Conservation (phyloP, 768 basidiomycete genomes). For the Tricholoma furcatifolium region DNA sequence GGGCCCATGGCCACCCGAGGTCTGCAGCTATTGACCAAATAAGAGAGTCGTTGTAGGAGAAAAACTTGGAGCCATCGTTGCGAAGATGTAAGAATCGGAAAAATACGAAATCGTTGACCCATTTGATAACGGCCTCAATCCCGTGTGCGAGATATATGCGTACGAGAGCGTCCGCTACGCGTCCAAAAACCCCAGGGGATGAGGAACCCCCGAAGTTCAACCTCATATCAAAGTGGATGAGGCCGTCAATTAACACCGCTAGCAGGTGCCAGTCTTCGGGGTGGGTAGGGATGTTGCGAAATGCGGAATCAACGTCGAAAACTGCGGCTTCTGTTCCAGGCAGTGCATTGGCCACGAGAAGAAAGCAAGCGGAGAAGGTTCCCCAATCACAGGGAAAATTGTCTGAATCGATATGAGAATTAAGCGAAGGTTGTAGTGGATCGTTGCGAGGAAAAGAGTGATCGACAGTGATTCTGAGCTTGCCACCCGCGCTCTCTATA, state of each 20-base stretch:
- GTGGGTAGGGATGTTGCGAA: conserved; percentile 29
- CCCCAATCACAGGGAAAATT: conserved; percentile 25
- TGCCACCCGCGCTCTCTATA: too few relatives aligned
- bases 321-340: conserved; percentile 32
- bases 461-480: too few relatives aligned
- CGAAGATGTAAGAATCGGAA: conserved; percentile 18
- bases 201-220: conserved; percentile 29
- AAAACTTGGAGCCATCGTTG: too few relatives aligned
- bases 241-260: conserved; percentile 16
- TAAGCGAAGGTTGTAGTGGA: too few relatives aligned
- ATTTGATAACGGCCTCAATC: conserved; percentile 8
- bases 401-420: too few relatives aligned
- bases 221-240: conserved; percentile 19
- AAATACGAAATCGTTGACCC: conserved; percentile 30
- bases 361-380: too few relatives aligned
- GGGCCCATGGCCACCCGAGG: conserved; percentile 25
- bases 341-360: conserved; percentile 27
- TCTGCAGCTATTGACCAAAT: conserved; percentile 10
- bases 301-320: conserved; percentile 37
- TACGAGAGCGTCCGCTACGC: conserved; percentile 29
- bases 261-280: conserved; percentile 18
- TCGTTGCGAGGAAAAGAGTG: too few relatives aligned
- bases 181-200: conserved; percentile 30
- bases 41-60: too few relatives aligned
- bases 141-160: conserved; percentile 24